Evolutionary conservation across 371 early-diverging fungal species (phyloP).

Genomic region (Syncephalastrum racemosum): DNA sequence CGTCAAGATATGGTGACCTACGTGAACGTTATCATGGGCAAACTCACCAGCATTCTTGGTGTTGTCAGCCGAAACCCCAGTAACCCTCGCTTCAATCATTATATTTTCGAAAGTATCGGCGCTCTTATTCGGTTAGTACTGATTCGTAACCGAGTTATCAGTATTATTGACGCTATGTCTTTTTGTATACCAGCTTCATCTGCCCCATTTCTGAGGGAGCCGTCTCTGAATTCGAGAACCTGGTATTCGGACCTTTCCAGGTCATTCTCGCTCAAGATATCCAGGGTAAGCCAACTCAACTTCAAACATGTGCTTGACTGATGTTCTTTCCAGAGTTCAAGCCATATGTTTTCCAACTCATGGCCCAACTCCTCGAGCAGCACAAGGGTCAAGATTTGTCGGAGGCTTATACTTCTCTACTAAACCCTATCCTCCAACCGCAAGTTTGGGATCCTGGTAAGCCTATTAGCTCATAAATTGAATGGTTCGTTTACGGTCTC

Average conservation of each 20-base stretch:
- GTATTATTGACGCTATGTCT: neutral
- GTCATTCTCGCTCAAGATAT: constrained; percentile 90
- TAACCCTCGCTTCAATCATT: constrained; percentile 97
- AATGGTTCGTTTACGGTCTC: neutral
- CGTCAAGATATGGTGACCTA: constrained; percentile 71
- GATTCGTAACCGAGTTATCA: neutral
- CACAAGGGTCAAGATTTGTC: constrained; percentile 74
- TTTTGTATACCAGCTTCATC: constrained; percentile 37
- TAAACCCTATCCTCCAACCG: constrained; percentile 83
- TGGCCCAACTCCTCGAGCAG: constrained; percentile 81
- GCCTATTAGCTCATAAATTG: no score
- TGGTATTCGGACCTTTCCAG: constrained; percentile 79
- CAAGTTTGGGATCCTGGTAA: constrained; percentile 84
- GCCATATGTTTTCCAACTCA: constrained; percentile 95
- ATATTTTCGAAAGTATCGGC: constrained; percentile 90
- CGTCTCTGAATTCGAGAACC: constrained; percentile 78
- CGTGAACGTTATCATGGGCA: constrained; percentile 69
- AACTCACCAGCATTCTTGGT: constrained; percentile 75
- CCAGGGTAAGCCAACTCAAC: constrained; percentile 29
- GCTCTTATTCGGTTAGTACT: constrained; percentile 70
- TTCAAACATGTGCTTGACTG: neutral
- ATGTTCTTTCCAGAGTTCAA: constrained; percentile 71
- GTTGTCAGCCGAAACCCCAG: constrained; percentile 92
- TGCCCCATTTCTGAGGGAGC: constrained; percentile 63
- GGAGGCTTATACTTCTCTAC: constrained; percentile 65